These are phyloP conservation scores for Fusarium praegraminearum DNA, from an alignment of 2,329 filamentous ascomycete species.

Conservation along the genomic window DNA sequence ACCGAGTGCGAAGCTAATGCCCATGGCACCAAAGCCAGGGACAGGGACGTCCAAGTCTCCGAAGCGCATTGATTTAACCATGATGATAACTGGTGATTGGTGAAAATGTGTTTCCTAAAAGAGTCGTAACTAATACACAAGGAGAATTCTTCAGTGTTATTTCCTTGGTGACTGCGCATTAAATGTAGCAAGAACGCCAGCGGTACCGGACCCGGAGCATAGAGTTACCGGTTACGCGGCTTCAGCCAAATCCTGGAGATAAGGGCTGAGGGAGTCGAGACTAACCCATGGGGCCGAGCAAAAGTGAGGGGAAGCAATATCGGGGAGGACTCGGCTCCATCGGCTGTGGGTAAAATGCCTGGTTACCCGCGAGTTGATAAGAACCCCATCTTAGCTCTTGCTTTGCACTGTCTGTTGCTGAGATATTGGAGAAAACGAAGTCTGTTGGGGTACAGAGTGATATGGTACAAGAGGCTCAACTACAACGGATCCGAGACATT, in stretches of 20 bases:
- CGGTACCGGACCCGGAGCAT: too few relatives aligned
- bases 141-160: not conserved
- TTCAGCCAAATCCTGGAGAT: not conserved
- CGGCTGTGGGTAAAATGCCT: not conserved
- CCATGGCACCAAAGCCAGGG: not conserved
- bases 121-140: not conserved
- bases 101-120: too few relatives aligned
- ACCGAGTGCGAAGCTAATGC: not conserved
- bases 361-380: not conserved
- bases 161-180: not conserved
- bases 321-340: not conserved
- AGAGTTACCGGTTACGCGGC: not conserved
- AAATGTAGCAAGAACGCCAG: not conserved
- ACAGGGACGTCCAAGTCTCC: not conserved
- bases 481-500: too few relatives aligned
- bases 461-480: too few relatives aligned
- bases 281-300: too few relatives aligned
- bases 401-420: not conserved
- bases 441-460: not conserved
- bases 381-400: not conserved
- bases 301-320: too few relatives aligned
- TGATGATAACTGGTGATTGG: not conserved
- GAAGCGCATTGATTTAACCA: not conserved
- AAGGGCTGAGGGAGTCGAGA: too few relatives aligned
- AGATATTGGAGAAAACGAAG: not conserved